These are phyloP conservation scores for Quercus phellos DNA, from an alignment of 331 rosid species.

Conservation along the genomic window DNA sequence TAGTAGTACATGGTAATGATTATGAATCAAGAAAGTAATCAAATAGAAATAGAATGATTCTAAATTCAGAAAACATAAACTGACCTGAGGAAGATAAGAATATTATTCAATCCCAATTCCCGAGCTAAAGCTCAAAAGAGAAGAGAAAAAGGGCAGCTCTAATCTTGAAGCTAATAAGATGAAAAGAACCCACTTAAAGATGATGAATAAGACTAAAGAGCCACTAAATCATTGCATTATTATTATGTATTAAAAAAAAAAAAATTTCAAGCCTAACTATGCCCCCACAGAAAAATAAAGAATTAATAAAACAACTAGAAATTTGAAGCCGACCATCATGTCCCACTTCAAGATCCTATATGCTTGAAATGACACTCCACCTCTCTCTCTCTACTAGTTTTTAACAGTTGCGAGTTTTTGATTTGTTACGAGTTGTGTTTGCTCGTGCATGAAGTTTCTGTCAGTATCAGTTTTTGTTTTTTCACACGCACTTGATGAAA, in stretches of 20 bases:
- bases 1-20: background rate
- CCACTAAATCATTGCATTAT: slow-evolving; percentile 18
- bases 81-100: slow-evolving; percentile 28
- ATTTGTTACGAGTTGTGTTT: no score
- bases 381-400: background rate
- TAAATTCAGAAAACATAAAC: slow-evolving; percentile 12
- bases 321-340: background rate
- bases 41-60: background rate
- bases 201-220: background rate
- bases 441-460: background rate
- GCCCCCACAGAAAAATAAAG: background rate
- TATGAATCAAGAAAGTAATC: slow-evolving; percentile 3
- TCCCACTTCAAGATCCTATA: slow-evolving; percentile 12
- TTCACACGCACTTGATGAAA: background rate
- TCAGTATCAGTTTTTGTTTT: no score
- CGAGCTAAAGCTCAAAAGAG: slow-evolving; percentile 12
- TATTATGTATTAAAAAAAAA: background rate
- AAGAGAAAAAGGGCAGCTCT: slow-evolving; percentile 4
- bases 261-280: slow-evolving; percentile 23
- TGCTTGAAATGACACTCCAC: slow-evolving; percentile 34
- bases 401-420: background rate
- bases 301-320: background rate
- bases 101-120: background rate
- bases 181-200: background rate
- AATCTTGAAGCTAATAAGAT: background rate